phyloP scores from a whole-genome alignment of 2,329 filamentous ascomycete genomes.

The Aspergillus chevalieri region DNA sequence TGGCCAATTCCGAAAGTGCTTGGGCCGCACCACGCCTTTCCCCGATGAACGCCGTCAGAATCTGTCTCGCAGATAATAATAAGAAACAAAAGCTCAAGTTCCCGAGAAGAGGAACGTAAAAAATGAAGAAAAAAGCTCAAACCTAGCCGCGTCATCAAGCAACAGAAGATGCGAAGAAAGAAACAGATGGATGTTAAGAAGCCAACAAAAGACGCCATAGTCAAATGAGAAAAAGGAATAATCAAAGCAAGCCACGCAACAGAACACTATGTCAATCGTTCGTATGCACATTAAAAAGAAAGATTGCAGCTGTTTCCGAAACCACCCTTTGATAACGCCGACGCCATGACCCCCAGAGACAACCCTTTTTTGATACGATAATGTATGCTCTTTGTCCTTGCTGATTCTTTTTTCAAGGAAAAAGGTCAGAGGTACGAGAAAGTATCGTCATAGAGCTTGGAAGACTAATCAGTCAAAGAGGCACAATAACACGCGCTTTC shows the following conservation, averaged over 20 bases:
- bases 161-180: constrained; percentile 5
- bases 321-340: constrained; percentile 12
- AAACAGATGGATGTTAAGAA: constrained; percentile 2
- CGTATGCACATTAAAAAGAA: constrained; percentile 16
- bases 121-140: constrained; percentile 9
- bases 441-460: background rate
- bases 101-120: background rate
- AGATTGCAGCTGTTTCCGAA: constrained; percentile 4
- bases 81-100: background rate
- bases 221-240: constrained; percentile 4
- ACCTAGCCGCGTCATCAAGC: constrained; percentile 2
- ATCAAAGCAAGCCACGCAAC: background rate
- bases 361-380: constrained; percentile 8
- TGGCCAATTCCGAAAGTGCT: constrained; percentile 4
- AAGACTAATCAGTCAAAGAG: constrained; percentile 27
- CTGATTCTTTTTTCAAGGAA: constrained; percentile 12
- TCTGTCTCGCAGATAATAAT: constrained; percentile 4
- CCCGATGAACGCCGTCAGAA: constrained; percentile 13
- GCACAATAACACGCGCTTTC: constrained; percentile 32
- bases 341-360: constrained; percentile 8
- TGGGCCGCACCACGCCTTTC: constrained; percentile 6
- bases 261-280: constrained; percentile 8
- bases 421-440: background rate
- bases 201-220: constrained; percentile 2
- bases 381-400: constrained; percentile 7